Evolutionary conservation across 345 rosid species (phyloP).

Genomic region (Mangifera indica): DNA sequence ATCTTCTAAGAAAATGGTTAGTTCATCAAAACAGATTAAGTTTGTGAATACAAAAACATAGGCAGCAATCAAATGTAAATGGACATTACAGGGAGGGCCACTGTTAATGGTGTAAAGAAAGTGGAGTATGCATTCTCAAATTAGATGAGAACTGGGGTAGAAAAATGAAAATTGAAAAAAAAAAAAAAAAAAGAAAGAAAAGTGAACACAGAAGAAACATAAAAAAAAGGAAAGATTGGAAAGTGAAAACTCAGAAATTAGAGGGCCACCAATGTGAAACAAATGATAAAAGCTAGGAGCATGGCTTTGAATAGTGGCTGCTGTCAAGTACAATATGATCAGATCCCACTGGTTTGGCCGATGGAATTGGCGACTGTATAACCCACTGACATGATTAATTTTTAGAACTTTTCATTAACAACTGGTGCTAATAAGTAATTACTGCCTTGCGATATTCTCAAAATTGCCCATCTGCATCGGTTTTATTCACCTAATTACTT

Average conservation of each 20-base stretch:
- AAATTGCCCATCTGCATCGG: neutral
- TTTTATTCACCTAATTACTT: no score
- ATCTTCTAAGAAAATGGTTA: no score
- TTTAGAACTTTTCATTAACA: no score
- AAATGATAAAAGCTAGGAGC: neutral
- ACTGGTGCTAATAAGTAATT: neutral
- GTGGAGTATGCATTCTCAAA: no score
- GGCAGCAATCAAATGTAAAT: no score
- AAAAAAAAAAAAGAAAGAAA: no score
- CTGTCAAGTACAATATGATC: neutral
- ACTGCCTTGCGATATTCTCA: neutral
- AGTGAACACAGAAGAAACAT: neutral
- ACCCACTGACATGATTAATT: neutral
- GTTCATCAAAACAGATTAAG: no score
- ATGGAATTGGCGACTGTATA: neutral
- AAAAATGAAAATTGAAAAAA: neutral
- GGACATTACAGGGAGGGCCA: no score
- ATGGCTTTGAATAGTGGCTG: neutral
- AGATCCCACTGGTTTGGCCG: constrained; percentile 10
- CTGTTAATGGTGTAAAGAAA: neutral
- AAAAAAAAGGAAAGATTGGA: no score
- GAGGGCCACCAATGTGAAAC: neutral
- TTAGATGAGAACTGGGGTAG: neutral
- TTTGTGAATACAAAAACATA: no score
- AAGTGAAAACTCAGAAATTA: neutral